A percentile compares a stretch with the other conserved stretches of the same genome.
Conservation (phyloP, 2,329 filamentous ascomycete species). For the Penicillium sclerotigenum region DNA sequence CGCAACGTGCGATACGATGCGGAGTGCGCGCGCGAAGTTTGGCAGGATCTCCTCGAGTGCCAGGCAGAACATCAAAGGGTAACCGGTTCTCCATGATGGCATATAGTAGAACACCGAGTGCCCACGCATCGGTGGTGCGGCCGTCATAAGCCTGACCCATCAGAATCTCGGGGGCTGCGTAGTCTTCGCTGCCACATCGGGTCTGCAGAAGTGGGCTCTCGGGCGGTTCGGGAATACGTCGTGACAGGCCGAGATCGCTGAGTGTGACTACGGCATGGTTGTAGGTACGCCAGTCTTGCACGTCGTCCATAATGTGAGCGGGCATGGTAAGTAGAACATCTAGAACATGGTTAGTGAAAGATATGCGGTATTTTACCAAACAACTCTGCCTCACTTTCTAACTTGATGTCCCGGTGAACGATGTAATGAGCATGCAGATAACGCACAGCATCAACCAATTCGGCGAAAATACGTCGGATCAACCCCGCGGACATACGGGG, state of each 20-base stretch:
- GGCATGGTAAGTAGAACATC: conserved; percentile 89
- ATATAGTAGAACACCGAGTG: conserved; percentile 87
- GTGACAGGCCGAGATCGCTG: conserved; percentile 85
- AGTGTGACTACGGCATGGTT: conserved; percentile 82
- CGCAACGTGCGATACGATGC: conserved; percentile 90
- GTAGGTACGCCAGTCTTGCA: conserved; percentile 68
- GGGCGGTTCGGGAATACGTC: conserved; percentile 68
- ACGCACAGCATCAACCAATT: conserved; percentile 77
- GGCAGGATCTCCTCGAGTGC: conserved; percentile 67
- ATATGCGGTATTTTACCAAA: conserved; percentile 2
- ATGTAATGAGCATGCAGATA: conserved; percentile 85
- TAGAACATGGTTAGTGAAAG: conserved; percentile 38
- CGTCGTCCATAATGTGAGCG: conserved; percentile 62
- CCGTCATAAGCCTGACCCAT: conserved; percentile 95
- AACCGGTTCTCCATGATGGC: conserved; percentile 88
- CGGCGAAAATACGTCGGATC: conserved; percentile 81
- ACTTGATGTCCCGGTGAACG: conserved; percentile 95
- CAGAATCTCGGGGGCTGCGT: conserved; percentile 92
- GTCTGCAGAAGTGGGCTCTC: conserved; percentile 88
- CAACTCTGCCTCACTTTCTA: conserved; percentile 70
- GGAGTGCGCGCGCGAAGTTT: conserved; percentile 77
- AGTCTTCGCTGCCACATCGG: conserved; percentile 93
- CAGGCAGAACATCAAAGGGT: conserved; percentile 86
- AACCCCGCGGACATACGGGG: conserved; percentile 65
- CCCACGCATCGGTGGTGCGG: conserved; percentile 89